Evolutionary conservation across 2,329 filamentous ascomycete species (phyloP).

Genomic region (Aspergillus luchuensis): DNA sequence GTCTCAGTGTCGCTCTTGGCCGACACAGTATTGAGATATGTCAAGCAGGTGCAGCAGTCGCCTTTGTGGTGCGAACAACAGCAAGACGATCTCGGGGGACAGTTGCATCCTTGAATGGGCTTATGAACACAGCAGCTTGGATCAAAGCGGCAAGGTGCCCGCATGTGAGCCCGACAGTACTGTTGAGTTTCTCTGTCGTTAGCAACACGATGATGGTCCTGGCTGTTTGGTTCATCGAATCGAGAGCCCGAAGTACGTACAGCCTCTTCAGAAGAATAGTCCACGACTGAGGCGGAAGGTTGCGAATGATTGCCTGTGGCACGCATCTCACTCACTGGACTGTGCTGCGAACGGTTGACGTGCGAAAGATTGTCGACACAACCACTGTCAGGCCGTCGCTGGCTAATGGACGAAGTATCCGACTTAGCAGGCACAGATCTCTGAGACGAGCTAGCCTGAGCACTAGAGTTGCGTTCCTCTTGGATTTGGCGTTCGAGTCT

Average conservation of each 20-base stretch:
- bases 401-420: neutral
- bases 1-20: neutral
- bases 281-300: neutral
- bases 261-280: neutral
- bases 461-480: too few relatives aligned
- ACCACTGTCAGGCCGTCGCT: neutral
- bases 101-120: constrained; percentile 12
- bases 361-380: neutral
- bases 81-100: constrained; percentile 21
- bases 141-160: constrained; percentile 19
- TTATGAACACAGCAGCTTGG: constrained; percentile 23
- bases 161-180: constrained; percentile 12
- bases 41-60: constrained; percentile 15
- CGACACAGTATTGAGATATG: neutral
- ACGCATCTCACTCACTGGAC: neutral
- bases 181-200: neutral
- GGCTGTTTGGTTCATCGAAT: neutral
- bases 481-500: too few relatives aligned
- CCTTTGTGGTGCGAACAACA: constrained; percentile 26
- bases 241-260: neutral
- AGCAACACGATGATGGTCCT: neutral
- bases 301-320: neutral
- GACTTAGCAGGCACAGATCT: neutral
- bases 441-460: too few relatives aligned
- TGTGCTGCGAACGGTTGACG: neutral